Conservation (phyloP, 2,329 filamentous ascomycete genomes). For the Fusarium nygamai region DNA sequence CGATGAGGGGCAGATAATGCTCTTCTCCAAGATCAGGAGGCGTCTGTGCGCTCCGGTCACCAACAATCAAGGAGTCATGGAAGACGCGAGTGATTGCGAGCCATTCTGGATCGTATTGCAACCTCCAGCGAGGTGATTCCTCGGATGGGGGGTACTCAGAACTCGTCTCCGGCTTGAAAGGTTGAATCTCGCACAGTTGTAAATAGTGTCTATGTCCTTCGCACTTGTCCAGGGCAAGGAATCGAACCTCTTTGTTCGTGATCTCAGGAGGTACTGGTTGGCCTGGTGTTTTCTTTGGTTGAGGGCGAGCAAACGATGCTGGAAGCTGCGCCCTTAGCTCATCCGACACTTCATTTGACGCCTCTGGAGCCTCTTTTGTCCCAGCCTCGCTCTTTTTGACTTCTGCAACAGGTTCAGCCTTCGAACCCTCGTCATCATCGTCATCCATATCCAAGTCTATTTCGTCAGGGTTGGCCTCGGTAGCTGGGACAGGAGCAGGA, state of each 20-base stretch:
- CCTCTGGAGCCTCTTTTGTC: conserved; percentile 18
- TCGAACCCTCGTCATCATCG: conserved; percentile 50
- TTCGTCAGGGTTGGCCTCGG: conserved; percentile 69
- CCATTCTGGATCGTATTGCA: conserved; percentile 94
- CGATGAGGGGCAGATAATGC: conserved; percentile 74
- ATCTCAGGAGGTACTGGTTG: conserved; percentile 77
- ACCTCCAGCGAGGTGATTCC: conserved; percentile 58
- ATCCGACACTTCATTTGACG: conserved; percentile 60
- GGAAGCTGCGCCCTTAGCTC: conserved; percentile 79
- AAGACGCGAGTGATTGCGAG: conserved; percentile 91
- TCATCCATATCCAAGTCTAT: conserved; percentile 75
- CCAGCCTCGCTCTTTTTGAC: not conserved
- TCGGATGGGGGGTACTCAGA: conserved; percentile 30
- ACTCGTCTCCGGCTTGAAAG: conserved; percentile 52
- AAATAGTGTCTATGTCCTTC: conserved; percentile 82
- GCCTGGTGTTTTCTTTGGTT: conserved; percentile 56
- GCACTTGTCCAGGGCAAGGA: conserved; percentile 93
- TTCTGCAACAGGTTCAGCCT: not conserved
- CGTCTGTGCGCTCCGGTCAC: conserved; percentile 63
- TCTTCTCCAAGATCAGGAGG: conserved; percentile 74
- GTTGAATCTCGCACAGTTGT: conserved; percentile 74
- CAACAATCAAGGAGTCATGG: conserved; percentile 70
- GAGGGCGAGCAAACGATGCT: conserved; percentile 71
- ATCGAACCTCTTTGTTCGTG: conserved; percentile 80
- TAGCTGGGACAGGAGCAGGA: conserved; percentile 2